Evolutionary conservation across 352 stramenopile genomes (phyloP), one percentile per base, ranked within the genome.

Genomic region (Phytophthora citrophthora): DNA sequence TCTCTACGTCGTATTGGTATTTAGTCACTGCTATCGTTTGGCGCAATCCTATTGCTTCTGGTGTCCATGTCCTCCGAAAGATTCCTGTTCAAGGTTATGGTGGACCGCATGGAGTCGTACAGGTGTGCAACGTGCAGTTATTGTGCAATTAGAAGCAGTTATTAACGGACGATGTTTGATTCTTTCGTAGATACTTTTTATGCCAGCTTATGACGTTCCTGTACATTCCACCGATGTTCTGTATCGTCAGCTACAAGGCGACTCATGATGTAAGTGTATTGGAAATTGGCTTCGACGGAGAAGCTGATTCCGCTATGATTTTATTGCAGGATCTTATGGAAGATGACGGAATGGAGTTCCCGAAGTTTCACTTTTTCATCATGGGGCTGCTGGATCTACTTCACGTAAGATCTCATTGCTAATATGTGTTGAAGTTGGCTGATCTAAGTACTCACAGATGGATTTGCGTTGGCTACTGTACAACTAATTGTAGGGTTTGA

Each of bases 41-140:
- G 73, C 20, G 81, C 86, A 23, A 86, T 96, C 24, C 46, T 88
- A n/a, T 36, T 89, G 54, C 65, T 96, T 23, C 62, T 94, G n/a
- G 61, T 93, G 38, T 70, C 80, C 40, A 94, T 94, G 83, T 79
- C 81, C 24, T 86, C 83, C 7, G 88, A 96, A 77, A 73, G 88
- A 23, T 88, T 96, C 60, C 77, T 93, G 53, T 96, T 96, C 61
- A 96, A 96, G 62, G 65, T 91, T 47, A 90, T 96, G 85, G 75
- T 96, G 39, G 88, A 96, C 47, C 86, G 86, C 44, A 96, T 96
- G 88, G 81, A 93, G 60, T 94, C 86, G 50, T 96, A 96, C 68
- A 83, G 86, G 85, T 95, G 48, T 13, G 72, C 44, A 24, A 12
- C 9, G 15, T 54, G 24, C 38, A 16, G 12, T 51, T 16, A 8